A percentile compares a stretch with the other conserved stretches of the same genome.
Evolutionary conservation across 1,284 basidiomycete species (phyloP).

Genomic region (Kwoniella shivajii): DNA sequence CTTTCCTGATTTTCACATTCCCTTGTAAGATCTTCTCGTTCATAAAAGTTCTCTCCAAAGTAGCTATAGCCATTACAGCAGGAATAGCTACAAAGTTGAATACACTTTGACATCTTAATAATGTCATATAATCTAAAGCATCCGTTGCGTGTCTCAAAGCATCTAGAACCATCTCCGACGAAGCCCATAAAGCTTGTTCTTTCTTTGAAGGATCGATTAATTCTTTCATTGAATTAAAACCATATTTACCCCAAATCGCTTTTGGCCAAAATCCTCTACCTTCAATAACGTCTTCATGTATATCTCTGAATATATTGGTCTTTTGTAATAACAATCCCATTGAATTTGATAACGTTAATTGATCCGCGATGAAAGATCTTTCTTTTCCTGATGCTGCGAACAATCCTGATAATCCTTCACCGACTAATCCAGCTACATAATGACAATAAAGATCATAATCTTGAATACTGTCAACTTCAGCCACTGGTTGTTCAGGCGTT

Average conservation of each 20-base stretch:
- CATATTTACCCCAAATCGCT: slow-evolving; percentile 82
- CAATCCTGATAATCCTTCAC: slow-evolving; percentile 90
- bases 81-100: slow-evolving; percentile 98
- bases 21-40: slow-evolving; percentile 84
- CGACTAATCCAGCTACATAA: slow-evolving; percentile 96
- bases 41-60: slow-evolving; percentile 87
- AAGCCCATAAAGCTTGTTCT: slow-evolving; percentile 71
- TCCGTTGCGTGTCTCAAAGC: slow-evolving; percentile 83
- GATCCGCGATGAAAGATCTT: slow-evolving; percentile 70
- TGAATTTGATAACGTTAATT: slow-evolving; percentile 86
- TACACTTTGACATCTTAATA: slow-evolving; percentile 86
- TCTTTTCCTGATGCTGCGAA: slow-evolving; percentile 90
- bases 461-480: slow-evolving; percentile 68
- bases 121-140: slow-evolving; percentile 83
- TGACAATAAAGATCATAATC: slow-evolving; percentile 99
- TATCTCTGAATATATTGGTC: slow-evolving; percentile 97
- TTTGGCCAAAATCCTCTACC: slow-evolving; percentile 92
- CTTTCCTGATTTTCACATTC: slow-evolving; percentile 96
- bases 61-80: slow-evolving; percentile 94
- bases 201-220: slow-evolving; percentile 57
- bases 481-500: slow-evolving; percentile 67
- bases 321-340: slow-evolving; percentile 98
- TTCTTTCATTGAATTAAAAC: slow-evolving; percentile 61
- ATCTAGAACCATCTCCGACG: slow-evolving; percentile 88
- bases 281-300: slow-evolving; percentile 87